Evolutionary conservation across 2,329 filamentous ascomycete genomes (phyloP), one percentile per base, ranked within the genome.

Genomic region (Ceratocystis variospora): DNA sequence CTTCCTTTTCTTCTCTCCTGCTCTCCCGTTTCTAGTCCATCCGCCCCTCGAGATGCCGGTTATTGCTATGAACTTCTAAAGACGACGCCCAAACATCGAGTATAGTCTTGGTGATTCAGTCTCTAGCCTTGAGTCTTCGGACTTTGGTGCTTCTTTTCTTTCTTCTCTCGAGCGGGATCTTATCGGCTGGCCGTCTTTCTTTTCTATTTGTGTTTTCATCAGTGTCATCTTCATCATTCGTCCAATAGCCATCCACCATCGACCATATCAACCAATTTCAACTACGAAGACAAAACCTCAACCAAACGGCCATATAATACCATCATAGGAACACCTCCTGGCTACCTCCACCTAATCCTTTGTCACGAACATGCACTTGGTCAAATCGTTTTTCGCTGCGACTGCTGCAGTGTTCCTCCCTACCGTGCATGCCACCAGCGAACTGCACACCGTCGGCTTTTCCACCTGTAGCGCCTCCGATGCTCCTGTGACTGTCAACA

Each of bases 381-480:
- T 44, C 33, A 63, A 41, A 53, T 19, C 66, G 6, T 25, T 65
- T 31, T 61, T 65, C 22, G 64, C 61, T 46, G 71, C 75, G 65
- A 73, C 77, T 22, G 66, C 70, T 12, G 72, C 74, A 63, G 73
- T 74, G 63, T 72, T 80, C 59, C 71, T 74, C 17, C 74, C 73
- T 62, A 76, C 79, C 67, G 87, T 81, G 65, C 73, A 88, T 68
- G 89, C 83, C 66, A 80, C 78, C 68, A 85, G 93, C 71, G 79
- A 95, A 67, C 83, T 99, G 67, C 83, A 87, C 73, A 96, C 92
- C 28, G 83, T 82, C 69, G 89, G 91, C 68, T 96, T 94, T 77
- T 84, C 80, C 72, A 85, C 86, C 70, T 97, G 94, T 76, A 74
- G 73, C 46, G 73, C 73, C 63, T 75, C 80, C 37, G 67, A 69